These are phyloP conservation scores for Mycena venus DNA, from an alignment of 768 basidiomycete species.

Conservation along the genomic window DNA sequence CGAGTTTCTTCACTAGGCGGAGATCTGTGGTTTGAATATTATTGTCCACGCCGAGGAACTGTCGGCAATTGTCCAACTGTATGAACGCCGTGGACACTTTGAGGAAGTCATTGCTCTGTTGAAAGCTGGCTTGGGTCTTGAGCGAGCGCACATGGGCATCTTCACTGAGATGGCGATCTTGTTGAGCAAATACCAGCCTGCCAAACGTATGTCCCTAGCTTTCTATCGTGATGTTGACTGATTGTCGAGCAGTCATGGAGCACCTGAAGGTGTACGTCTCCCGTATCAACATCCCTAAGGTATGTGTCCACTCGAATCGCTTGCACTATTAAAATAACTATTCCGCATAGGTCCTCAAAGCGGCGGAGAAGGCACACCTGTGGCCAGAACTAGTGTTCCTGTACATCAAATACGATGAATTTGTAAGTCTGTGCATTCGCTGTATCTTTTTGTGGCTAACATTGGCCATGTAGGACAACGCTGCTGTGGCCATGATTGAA, in stretches of 20 bases:
- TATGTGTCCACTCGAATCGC: slow-evolving; percentile 28
- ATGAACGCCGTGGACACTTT: slow-evolving; percentile 93
- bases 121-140: slow-evolving; percentile 95
- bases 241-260: slow-evolving; percentile 84
- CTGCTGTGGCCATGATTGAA: slow-evolving; percentile 98
- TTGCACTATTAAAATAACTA: not conserved
- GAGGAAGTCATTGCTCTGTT: slow-evolving; percentile 93
- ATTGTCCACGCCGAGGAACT: slow-evolving; percentile 96
- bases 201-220: slow-evolving; percentile 75
- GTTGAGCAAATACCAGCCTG: slow-evolving; percentile 95
- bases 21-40: slow-evolving; percentile 99
- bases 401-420: slow-evolving; percentile 99
- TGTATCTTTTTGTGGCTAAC: not conserved
- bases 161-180: slow-evolving; percentile 95
- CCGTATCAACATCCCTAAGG: slow-evolving; percentile 98
- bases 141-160: slow-evolving; percentile 99
- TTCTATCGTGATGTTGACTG: slow-evolving; percentile 14
- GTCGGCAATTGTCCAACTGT: slow-evolving; percentile 78
- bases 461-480: slow-evolving; percentile 79
- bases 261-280: slow-evolving; percentile 96
- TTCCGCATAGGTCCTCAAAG: slow-evolving; percentile 82
- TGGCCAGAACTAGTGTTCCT: slow-evolving; percentile 99
- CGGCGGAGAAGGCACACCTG: slow-evolving; percentile 95
- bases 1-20: slow-evolving; percentile 63
- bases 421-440: slow-evolving; percentile 59